These are phyloP conservation scores for Pulveroboletus sp. DNA, from an alignment of 768 basidiomycete genomes.

Conservation along the genomic window DNA sequence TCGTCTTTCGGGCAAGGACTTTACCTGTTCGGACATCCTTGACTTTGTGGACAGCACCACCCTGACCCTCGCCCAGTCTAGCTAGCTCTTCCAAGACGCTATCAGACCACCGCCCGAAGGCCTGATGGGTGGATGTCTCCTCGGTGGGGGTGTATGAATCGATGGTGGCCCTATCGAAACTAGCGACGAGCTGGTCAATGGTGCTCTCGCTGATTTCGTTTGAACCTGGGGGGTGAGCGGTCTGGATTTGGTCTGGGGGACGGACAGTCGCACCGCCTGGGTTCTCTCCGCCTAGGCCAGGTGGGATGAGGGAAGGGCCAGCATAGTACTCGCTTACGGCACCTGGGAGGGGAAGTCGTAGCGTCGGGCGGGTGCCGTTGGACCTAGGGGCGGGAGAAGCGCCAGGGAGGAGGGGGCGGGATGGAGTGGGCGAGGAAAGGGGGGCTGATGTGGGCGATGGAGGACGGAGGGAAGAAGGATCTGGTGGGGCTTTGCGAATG, in stretches of 20 bases:
- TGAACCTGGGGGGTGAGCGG: slow-evolving; percentile 32
- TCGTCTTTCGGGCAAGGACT: slow-evolving; percentile 93
- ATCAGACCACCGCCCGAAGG: slow-evolving; percentile 52
- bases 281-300: slow-evolving; percentile 34
- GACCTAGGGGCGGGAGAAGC: slow-evolving; percentile 16
- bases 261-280: slow-evolving; percentile 40
- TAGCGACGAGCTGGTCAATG: slow-evolving; percentile 35
- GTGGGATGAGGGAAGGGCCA: slow-evolving; percentile 30
- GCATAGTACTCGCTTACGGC: slow-evolving; percentile 30
- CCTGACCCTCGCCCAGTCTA: slow-evolving; percentile 90
- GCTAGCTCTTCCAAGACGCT: slow-evolving; percentile 68
- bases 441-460: slow-evolving; percentile 28
- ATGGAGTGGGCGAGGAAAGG: slow-evolving; percentile 28
- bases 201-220: slow-evolving; percentile 30
- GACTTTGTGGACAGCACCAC: slow-evolving; percentile 94
- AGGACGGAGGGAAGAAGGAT: slow-evolving; percentile 24
- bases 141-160: slow-evolving; percentile 33
- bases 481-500: slow-evolving; percentile 35
- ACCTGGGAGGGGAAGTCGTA: slow-evolving; percentile 32
- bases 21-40: slow-evolving; percentile 71
- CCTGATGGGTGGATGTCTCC: slow-evolving; percentile 28
- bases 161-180: slow-evolving; percentile 27
- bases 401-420: slow-evolving; percentile 31
- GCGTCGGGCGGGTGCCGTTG: slow-evolving; percentile 31
- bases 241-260: slow-evolving; percentile 33